phyloP scores from a whole-genome alignment of 202 grass and related monocot species.

The Cymbopogon flexuosus region DNA sequence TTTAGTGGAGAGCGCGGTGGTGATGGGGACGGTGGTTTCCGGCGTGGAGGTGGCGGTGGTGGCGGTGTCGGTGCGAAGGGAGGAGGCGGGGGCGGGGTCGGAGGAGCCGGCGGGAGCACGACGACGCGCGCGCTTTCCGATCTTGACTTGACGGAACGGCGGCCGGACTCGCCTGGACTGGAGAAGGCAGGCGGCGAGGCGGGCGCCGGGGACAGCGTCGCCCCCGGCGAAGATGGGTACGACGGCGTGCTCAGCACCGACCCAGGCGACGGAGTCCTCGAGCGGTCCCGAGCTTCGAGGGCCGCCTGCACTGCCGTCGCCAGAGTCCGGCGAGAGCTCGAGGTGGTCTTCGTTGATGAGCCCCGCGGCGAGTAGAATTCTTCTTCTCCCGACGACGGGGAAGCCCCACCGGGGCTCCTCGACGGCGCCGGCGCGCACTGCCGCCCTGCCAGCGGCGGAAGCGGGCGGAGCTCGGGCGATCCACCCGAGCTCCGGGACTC shows the following conservation, averaged over 20 bases:
- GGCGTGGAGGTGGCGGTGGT: conserved; percentile 53
- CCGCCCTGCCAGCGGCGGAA: conserved; percentile 72
- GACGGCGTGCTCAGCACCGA: conserved; percentile 84
- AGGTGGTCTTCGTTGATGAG: conserved; percentile 47
- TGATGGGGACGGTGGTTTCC: conserved; percentile 60
- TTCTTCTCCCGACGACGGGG: conserved; percentile 57
- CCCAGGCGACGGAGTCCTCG: conserved; percentile 46
- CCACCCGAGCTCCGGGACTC: conserved; percentile 42
- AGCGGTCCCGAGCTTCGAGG: conserved; percentile 39
- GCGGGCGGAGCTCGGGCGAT: conserved; percentile 81
- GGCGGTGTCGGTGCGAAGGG: conserved; percentile 52
- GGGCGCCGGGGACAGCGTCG: conserved; percentile 52
- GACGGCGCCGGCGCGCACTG: conserved; percentile 41
- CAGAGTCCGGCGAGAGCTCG: conserved; percentile 40
- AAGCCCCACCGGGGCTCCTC: conserved; percentile 28
- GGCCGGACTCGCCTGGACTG: conserved; percentile 67
- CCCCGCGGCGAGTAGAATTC: conserved; percentile 75
- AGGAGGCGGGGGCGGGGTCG: conserved; percentile 54
- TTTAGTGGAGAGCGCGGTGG: conserved; percentile 62
- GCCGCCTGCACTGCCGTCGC: conserved; percentile 48
- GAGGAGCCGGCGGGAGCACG: conserved; percentile 39
- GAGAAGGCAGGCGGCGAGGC: conserved; percentile 61
- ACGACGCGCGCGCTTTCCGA: conserved; percentile 30
- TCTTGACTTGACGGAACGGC: conserved; percentile 65
- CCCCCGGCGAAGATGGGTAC: conserved; percentile 60